Evolutionary conservation across 192 early-diverging fungal genomes (phyloP), one percentile per base, ranked within the genome.

Genomic region (Entomortierella beljakovae): DNA sequence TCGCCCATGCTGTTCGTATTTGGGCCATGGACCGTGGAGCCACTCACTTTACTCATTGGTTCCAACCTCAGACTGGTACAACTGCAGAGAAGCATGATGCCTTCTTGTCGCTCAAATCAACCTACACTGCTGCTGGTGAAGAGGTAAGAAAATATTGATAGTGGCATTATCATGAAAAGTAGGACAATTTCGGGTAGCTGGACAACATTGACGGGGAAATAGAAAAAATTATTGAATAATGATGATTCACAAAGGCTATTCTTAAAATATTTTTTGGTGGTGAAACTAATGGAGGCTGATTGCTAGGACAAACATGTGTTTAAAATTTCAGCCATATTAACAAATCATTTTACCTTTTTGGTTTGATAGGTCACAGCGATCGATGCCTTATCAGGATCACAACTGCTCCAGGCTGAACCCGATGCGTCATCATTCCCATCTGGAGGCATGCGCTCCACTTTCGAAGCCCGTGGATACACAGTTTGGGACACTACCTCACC

Each of bases 71-170:
- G 88, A 99, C 97, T 16, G 98, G 93, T 58, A 90, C 94, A 53
- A 99, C 98, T 53, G 98, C 98, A 65, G 97, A 98, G 88, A 99
- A 99, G 90, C 98, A 99, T 85, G 98, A 99, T 88, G 90, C 94
- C 54, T 99, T 99, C 90, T 86, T 99, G 80, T 91, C 92, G 26
- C 84, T 99, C 35, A 94, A 95, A 80, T 90, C 90, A 46, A 91
- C 84, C 69, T 93, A 94, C 58, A 89, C 89, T 66, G 87, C 89
- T 60, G 93, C 93, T 46, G 91, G 95, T 68, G 95, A 96, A 80
- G 96, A 97, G 88, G 87, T 92, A 74, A 87, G 86, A 55, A 46
- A 46, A 38, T 8, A 38, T 38, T 38, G 13, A 13, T 13, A 38
- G 37, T 38, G 6, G 37, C 6, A 13, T 38, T 38, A 38, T 8